Conservation (phyloP, 2,329 filamentous ascomycete genomes). For the Orbilia blumenaviensis region DNA sequence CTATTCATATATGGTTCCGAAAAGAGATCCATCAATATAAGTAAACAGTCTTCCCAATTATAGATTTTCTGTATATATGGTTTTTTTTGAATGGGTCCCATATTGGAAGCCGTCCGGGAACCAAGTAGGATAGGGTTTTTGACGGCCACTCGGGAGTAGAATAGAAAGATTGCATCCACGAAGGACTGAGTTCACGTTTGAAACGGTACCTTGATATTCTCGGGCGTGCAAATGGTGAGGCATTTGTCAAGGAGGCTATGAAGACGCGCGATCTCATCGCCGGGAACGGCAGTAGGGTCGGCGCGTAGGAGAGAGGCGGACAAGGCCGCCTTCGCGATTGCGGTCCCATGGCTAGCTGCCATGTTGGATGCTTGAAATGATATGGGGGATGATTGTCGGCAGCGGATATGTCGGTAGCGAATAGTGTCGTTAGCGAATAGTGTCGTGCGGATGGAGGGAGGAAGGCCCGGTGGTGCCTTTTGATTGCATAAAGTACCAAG, state of each 20-base stretch:
- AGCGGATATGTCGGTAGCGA: not conserved
- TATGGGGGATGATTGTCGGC: not conserved
- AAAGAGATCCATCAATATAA: constrained; percentile 51
- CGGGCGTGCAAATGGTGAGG: constrained; percentile 75
- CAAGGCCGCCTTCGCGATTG: constrained; percentile 81
- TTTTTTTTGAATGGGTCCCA: constrained; percentile 13
- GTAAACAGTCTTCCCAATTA: constrained; percentile 48
- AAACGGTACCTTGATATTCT: constrained; percentile 83
- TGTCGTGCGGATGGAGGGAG: not conserved
- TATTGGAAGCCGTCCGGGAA: constrained; percentile 43
- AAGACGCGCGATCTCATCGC: constrained; percentile 75
- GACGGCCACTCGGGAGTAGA: constrained; percentile 57
- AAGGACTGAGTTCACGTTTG: constrained; percentile 61
- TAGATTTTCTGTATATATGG: not conserved
- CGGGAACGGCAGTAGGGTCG: constrained; percentile 74
- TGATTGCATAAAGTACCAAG: no score
- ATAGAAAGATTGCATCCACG: constrained; percentile 56
- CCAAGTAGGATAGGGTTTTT: constrained; percentile 53
- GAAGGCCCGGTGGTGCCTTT: constrained; percentile 9
- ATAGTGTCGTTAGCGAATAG: no score
- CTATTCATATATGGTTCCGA: constrained; percentile 67
- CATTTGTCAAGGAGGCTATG: constrained; percentile 72
- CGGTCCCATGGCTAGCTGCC: constrained; percentile 59
- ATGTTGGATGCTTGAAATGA: constrained; percentile 9
- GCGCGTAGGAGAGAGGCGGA: constrained; percentile 76